Conservation (phyloP, 2,329 filamentous ascomycete species). For the Fusarium guadeloupense region DNA sequence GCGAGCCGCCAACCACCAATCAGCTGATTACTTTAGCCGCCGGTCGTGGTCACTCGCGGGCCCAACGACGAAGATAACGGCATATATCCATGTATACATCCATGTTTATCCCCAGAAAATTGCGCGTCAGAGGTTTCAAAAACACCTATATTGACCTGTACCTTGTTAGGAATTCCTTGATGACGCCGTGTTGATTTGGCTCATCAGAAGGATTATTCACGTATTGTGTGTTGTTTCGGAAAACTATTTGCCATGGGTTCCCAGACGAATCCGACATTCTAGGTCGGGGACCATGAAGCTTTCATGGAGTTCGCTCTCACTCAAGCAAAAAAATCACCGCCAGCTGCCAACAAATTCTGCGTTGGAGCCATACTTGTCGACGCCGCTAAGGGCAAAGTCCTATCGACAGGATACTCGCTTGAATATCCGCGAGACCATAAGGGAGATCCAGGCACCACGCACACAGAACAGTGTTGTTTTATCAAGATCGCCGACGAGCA, state of each 20-base stretch:
- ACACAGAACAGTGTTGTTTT: conserved; percentile 56
- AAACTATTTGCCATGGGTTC: conserved; percentile 10
- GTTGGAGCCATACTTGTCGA: conserved; percentile 55
- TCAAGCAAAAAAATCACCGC: conserved; percentile 50
- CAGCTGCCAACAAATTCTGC: conserved; percentile 51
- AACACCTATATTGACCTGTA: not conserved
- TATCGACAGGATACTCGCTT: conserved; percentile 55
- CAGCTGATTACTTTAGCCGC: conserved; percentile 12
- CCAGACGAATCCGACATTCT: conserved; percentile 30
- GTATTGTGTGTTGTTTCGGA: not conserved
- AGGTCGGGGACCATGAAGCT: conserved; percentile 46
- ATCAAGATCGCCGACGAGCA: conserved; percentile 54
- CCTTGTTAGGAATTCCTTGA: not conserved
- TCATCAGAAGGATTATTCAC: not conserved
- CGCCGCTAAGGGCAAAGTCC: conserved; percentile 47
- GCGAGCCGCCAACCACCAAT: conserved; percentile 12
- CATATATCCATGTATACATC: not conserved
- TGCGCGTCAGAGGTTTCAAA: conserved; percentile 2
- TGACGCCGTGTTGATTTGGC: not conserved
- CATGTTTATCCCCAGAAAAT: not conserved
- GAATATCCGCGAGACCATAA: conserved; percentile 50
- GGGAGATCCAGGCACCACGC: conserved; percentile 51
- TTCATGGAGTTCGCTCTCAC: conserved; percentile 53
- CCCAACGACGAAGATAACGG: not conserved
- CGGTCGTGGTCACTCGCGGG: not conserved